Evolutionary conservation across 2,329 filamentous ascomycete species (phyloP).

Genomic region (Exophiala aquamarina): DNA sequence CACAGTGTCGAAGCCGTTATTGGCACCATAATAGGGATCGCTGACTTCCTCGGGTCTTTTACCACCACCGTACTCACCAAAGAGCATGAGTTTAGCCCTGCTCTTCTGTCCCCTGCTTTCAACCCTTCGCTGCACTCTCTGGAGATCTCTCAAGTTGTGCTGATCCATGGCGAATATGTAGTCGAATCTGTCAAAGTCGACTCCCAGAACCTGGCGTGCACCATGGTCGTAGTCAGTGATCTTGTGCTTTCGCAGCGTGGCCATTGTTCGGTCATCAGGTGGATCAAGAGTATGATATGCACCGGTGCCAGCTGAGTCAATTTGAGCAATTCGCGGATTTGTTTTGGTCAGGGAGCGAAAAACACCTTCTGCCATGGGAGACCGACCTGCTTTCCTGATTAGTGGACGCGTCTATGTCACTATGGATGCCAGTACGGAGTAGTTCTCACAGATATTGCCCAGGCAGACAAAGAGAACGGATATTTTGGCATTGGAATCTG

Average conservation of each 20-base stretch:
- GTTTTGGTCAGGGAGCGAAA: slow-evolving; percentile 64
- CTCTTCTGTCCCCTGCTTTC: slow-evolving; percentile 38
- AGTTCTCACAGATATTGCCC: slow-evolving; percentile 78
- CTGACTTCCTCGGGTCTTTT: slow-evolving; percentile 66
- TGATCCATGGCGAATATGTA: slow-evolving; percentile 95
- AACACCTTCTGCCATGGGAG: slow-evolving; percentile 94
- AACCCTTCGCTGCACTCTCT: slow-evolving; percentile 39
- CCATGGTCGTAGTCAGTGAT: slow-evolving; percentile 75
- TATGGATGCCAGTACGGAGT: slow-evolving; percentile 7
- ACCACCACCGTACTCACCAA: slow-evolving; percentile 74
- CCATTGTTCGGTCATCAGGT: slow-evolving; percentile 82
- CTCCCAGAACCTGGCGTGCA: slow-evolving; percentile 69
- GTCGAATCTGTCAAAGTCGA: slow-evolving; percentile 83
- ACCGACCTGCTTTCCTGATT: slow-evolving; percentile 52
- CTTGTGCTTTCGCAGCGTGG: slow-evolving; percentile 70
- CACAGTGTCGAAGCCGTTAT: slow-evolving; percentile 76
- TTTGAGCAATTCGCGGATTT: slow-evolving; percentile 60
- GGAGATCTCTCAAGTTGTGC: slow-evolving; percentile 68
- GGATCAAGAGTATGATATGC: slow-evolving; percentile 77
- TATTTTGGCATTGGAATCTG: slow-evolving; percentile 35
- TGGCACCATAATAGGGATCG: slow-evolving; percentile 92
- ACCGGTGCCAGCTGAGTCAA: slow-evolving; percentile 89
- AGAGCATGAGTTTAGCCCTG: slow-evolving; percentile 67
- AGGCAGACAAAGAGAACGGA: slow-evolving; percentile 93
- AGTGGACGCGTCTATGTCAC: slow-evolving; percentile 4